Conservation (phyloP, 1,139 yeast species). For the Debaryomyces udenii region DNA sequence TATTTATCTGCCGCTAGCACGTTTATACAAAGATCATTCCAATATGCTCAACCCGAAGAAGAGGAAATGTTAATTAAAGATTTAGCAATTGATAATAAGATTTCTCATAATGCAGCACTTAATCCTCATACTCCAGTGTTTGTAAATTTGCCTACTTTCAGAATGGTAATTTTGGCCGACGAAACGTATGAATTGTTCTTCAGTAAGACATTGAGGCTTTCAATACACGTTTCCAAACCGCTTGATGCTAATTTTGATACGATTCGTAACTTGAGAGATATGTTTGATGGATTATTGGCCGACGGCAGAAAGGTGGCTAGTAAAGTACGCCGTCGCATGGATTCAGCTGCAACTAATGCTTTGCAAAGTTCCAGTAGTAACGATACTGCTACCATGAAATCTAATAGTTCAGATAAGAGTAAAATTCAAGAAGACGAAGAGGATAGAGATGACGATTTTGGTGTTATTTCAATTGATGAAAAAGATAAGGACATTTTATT, state of each 20-base stretch:
- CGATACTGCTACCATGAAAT: slow-evolving; percentile 31
- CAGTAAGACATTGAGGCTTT: slow-evolving; percentile 61
- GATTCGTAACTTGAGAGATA: slow-evolving; percentile 72
- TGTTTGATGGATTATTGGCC: slow-evolving; percentile 89
- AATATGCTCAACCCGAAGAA: slow-evolving; percentile 74
- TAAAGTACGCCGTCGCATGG: slow-evolving; percentile 86
- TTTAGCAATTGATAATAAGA: slow-evolving; percentile 40
- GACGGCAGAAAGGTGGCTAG: slow-evolving; percentile 91
- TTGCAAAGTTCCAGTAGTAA: slow-evolving; percentile 16
- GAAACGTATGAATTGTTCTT: slow-evolving; percentile 89
- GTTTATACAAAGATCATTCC: slow-evolving; percentile 86
- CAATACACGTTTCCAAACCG: slow-evolving; percentile 68
- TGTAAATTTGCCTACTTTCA: slow-evolving; percentile 82
- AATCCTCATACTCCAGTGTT: slow-evolving; percentile 78
- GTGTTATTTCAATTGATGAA: slow-evolving; percentile 49
- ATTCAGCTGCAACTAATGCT: slow-evolving; percentile 53
- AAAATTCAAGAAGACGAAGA: slow-evolving; percentile 40
- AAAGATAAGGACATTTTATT: slow-evolving; percentile 49
- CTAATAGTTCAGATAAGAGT: slow-evolving; percentile 24
- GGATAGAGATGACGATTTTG: slow-evolving; percentile 51
- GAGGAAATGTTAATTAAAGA: slow-evolving; percentile 50
- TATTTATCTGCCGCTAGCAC: slow-evolving; percentile 86
- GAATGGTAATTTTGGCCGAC: slow-evolving; percentile 94
- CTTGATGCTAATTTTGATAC: slow-evolving; percentile 48
- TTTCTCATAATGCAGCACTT: slow-evolving; percentile 70